These are phyloP conservation scores for Taphrina communis DNA, from an alignment of 1,139 yeast genomes.

Conservation along the genomic window DNA sequence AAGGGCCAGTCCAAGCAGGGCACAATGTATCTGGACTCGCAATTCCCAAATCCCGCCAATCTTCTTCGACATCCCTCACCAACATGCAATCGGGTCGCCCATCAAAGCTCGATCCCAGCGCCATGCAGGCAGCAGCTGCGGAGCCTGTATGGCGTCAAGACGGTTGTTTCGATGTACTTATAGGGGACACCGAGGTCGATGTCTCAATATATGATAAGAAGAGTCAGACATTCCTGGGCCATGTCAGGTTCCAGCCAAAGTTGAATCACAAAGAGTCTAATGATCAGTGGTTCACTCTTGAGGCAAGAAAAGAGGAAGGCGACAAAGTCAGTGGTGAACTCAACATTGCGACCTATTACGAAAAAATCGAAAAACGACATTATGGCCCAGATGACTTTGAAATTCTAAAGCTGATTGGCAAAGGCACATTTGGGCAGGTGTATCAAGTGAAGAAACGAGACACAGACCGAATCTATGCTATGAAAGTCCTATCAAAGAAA, in stretches of 20 bases:
- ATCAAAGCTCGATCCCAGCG: slow-evolving; percentile 41
- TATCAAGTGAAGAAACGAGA: slow-evolving; percentile 92
- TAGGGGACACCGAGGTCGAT: slow-evolving; percentile 79
- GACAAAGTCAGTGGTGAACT: slow-evolving; percentile 81
- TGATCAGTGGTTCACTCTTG: slow-evolving; percentile 73
- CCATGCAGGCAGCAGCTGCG: slow-evolving; percentile 54
- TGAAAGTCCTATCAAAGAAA: slow-evolving; percentile 93
- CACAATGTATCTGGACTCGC: slow-evolving; percentile 39
- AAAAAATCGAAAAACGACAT: slow-evolving; percentile 70
- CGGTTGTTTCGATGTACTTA: slow-evolving; percentile 85
- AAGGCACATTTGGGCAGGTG: slow-evolving; percentile 97
- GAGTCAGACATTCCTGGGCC: slow-evolving; percentile 86
- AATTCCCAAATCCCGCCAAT: slow-evolving; percentile 42
- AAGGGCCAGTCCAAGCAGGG: slow-evolving; percentile 59
- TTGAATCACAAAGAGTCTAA: slow-evolving; percentile 54
- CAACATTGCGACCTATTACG: slow-evolving; percentile 74
- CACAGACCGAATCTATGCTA: slow-evolving; percentile 88
- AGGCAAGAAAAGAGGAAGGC: slow-evolving; percentile 59
- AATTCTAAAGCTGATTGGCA: slow-evolving; percentile 84
- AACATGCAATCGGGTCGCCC: slow-evolving; percentile 45
- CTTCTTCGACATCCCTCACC: slow-evolving; percentile 47
- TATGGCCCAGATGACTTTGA: slow-evolving; percentile 95
- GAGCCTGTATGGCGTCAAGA: slow-evolving; percentile 90
- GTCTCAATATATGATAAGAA: slow-evolving; percentile 86
- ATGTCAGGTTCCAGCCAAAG: slow-evolving; percentile 72